phyloP scores from a whole-genome alignment of 1,284 basidiomycete genomes.

The Mycosarcoma maydis region DNA sequence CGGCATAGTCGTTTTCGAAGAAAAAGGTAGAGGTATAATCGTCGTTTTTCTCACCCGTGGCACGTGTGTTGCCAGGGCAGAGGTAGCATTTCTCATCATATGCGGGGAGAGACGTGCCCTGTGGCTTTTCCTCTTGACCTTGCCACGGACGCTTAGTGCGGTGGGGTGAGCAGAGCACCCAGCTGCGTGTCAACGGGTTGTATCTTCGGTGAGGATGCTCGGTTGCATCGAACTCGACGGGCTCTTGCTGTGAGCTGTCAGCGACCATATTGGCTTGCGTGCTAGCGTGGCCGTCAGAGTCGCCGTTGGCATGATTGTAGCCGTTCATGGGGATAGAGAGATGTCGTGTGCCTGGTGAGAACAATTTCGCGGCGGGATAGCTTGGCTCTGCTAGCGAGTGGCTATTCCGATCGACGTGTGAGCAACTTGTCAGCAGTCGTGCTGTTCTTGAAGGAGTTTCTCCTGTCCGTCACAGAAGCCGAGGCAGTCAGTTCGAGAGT shows the following conservation, averaged over 20 bases:
- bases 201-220: conserved; percentile 64
- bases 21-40: conserved; percentile 75
- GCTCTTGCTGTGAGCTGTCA: conserved; percentile 9
- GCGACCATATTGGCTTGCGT: background rate
- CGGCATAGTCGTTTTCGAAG: conserved; percentile 88
- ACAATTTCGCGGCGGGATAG: too few relatives aligned
- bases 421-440: too few relatives aligned
- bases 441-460: too few relatives aligned
- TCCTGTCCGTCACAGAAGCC: too few relatives aligned
- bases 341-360: conserved; percentile 8
- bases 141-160: conserved; percentile 66
- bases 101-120: conserved; percentile 68
- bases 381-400: too few relatives aligned
- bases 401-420: too few relatives aligned
- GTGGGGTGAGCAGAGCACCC: conserved; percentile 66
- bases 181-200: conserved; percentile 60
- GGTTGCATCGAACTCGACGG: conserved; percentile 50
- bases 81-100: conserved; percentile 87
- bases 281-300: conserved; percentile 1
- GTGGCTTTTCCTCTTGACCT: conserved; percentile 59
- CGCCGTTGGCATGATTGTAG: conserved; percentile 10
- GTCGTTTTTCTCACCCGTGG: conserved; percentile 78
- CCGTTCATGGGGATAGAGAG: background rate
- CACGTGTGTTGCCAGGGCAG: conserved; percentile 87
- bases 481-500: too few relatives aligned